A percentile compares a stretch with the other conserved stretches of the same genome.
These are phyloP conservation scores for Lactarius sp. DNA, from an alignment of 768 basidiomycete species.

Conservation along the genomic window DNA sequence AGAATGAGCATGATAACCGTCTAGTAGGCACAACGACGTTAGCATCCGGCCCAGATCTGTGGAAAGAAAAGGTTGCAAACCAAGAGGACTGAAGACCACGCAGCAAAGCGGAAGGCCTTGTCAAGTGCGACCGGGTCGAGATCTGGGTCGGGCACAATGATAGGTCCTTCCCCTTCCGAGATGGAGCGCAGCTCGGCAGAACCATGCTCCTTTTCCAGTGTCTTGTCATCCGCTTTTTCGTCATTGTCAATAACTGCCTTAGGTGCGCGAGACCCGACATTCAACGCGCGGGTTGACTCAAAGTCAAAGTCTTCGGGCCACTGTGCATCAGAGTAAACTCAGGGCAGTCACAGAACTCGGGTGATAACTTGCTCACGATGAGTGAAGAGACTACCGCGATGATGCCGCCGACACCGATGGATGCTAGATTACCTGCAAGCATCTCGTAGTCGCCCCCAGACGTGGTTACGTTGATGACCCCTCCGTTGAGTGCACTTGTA, in stretches of 20 bases:
- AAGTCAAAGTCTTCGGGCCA: slow-evolving; percentile 85
- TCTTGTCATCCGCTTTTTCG: slow-evolving; percentile 35
- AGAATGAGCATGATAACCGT: slow-evolving; percentile 61
- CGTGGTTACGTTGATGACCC: slow-evolving; percentile 63
- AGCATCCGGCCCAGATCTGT: slow-evolving; percentile 2
- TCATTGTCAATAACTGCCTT: slow-evolving; percentile 22
- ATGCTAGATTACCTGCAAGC: slow-evolving; percentile 86
- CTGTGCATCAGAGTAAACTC: slow-evolving; percentile 33
- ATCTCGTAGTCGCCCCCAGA: slow-evolving; percentile 50
- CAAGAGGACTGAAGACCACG: slow-evolving; percentile 62
- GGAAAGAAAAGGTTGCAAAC: slow-evolving; percentile 36
- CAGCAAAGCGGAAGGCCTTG: slow-evolving; percentile 78
- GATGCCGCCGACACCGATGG: slow-evolving; percentile 77
- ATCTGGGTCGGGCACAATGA: slow-evolving; percentile 41
- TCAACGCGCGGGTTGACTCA: slow-evolving; percentile 72
- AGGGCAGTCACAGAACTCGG: background rate
- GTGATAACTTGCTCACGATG: slow-evolving; percentile 41
- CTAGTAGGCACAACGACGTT: slow-evolving; percentile 32
- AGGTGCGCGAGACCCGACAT: slow-evolving; percentile 35
- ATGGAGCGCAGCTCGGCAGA: slow-evolving; percentile 26
- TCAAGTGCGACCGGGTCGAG: slow-evolving; percentile 60
- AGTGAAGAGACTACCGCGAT: slow-evolving; percentile 61
- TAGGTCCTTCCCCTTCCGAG: slow-evolving; percentile 33
- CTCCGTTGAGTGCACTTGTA: slow-evolving; percentile 63
- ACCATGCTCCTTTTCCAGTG: slow-evolving; percentile 35